These are phyloP conservation scores for Coemansia sp. DNA, from an alignment of 192 early-diverging fungal species.

Conservation along the genomic window DNA sequence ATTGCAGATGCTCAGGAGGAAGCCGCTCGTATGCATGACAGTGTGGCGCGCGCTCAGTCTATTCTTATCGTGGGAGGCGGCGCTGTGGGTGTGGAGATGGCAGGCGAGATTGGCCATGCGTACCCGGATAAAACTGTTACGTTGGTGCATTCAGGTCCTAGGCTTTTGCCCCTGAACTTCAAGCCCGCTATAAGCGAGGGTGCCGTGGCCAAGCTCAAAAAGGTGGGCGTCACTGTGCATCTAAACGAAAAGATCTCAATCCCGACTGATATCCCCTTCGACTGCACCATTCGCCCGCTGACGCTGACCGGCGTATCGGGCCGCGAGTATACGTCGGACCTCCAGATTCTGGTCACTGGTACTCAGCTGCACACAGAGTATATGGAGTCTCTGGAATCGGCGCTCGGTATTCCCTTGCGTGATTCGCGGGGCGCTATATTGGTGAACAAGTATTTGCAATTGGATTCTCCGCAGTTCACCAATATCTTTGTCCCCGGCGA, in stretches of 20 bases:
- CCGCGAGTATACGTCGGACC: constrained; percentile 52
- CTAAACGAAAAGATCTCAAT: constrained; percentile 55
- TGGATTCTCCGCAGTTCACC: constrained; percentile 16
- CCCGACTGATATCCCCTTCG: constrained; percentile 19
- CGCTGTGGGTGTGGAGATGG: constrained; percentile 59
- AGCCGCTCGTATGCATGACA: constrained; percentile 25
- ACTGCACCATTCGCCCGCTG: constrained; percentile 34
- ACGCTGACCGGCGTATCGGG: constrained; percentile 53
- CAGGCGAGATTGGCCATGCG: constrained; percentile 55
- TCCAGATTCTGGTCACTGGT: constrained; percentile 57
- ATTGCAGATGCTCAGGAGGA: constrained; percentile 35
- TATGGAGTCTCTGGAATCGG: constrained; percentile 38
- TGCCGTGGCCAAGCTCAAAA: constrained; percentile 41
- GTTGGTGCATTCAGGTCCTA: constrained; percentile 47
- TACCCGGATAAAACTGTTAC: constrained; percentile 54
- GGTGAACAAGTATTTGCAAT: constrained; percentile 54
- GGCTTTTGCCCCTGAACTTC: constrained; percentile 52
- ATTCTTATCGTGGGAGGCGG: constrained; percentile 71
- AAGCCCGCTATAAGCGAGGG: constrained; percentile 38
- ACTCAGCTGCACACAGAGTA: constrained; percentile 48
- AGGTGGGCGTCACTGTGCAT: constrained; percentile 51
- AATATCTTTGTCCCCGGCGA: constrained; percentile 60
- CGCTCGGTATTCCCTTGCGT: constrained; percentile 21
- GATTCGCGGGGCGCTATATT: constrained; percentile 43
- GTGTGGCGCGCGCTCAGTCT: constrained; percentile 51